A percentile compares a stretch with the other conserved stretches of the same genome.
phyloP scores from a whole-genome alignment of 352 stramenopile genomes.

The Pythium aquatile region DNA sequence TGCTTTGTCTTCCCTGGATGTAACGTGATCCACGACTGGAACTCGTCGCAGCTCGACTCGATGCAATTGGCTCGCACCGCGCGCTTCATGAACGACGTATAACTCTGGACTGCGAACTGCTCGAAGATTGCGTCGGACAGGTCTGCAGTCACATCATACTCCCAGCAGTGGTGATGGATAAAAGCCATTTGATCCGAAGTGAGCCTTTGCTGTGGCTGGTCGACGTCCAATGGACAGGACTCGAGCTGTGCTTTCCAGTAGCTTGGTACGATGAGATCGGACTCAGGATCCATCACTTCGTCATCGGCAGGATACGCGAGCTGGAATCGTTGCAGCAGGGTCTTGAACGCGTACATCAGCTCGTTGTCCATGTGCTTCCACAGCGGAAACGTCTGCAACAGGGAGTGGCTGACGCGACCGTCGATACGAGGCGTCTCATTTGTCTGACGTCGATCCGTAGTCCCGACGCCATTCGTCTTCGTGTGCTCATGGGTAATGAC shows the following conservation, averaged over 20 bases:
- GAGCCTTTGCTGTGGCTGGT: too few species aligned
- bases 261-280: conserved; percentile 15
- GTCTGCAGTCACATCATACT: conserved; percentile 28
- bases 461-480: too few species aligned
- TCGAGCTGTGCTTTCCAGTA: conserved; percentile 5
- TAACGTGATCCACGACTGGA: conserved; percentile 9
- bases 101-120: conserved; percentile 31
- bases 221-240: too few species aligned
- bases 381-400: neutral
- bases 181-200: too few species aligned
- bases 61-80: conserved; percentile 7
- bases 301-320: conserved; percentile 21
- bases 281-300: conserved; percentile 19
- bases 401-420: too few species aligned
- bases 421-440: conserved; percentile 3
- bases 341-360: conserved; percentile 28
- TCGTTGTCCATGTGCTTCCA: conserved; percentile 25
- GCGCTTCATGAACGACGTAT: conserved; percentile 20
- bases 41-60: conserved; percentile 19
- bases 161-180: conserved; percentile 12
- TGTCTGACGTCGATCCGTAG: neutral
- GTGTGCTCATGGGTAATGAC: neutral
- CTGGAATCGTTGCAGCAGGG: conserved; percentile 25
- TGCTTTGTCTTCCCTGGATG: neutral
- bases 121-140: conserved; percentile 32